Evolutionary conservation across 441 rosid genomes (phyloP), one percentile per base, ranked within the genome.

Genomic region (Gossypium gossypioides): DNA sequence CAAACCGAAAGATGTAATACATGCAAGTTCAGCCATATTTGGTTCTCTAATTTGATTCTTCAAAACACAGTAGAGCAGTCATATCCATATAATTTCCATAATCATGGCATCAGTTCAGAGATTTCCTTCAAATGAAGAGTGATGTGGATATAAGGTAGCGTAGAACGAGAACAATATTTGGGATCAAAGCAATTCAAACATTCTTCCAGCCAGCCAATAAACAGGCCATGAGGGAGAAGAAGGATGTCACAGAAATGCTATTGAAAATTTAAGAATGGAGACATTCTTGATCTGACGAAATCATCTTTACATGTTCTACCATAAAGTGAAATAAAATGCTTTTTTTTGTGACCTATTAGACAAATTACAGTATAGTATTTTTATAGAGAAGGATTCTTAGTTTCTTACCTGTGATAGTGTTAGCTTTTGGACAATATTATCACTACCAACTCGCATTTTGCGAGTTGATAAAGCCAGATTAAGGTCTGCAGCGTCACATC

Each of bases 361-460:
- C 18, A 60, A 59, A 72, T 27, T 44, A 68, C 19, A 18, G 61
- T 54, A 68, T 18, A 10, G 48, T 52, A 9, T 19, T 8, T 37
- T 32, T 62, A 29, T 27, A 34, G 22, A 60, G 40, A 74, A 55
- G 37, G 44, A 57, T 66, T 69, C 82, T 77, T 76, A 91, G 44
- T 57, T 70, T 69, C 82, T 77, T 75, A 91, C 99, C 96, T 96
- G 99, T 13, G 97, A 83, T 73, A 87, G 80, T 1, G 97, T 91
- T 70, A 96, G 84, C 81, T 90, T 91, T 75, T 96, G 98, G 76
- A 90, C 86, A 78, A 96, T 90, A 68, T 76, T 96, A 75, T 96
- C 99, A 72, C 84, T 91, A 59, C 98, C 97, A 80, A 91, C 98
- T 86, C 84, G 90, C 98, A 96, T 96, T 66, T 90, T 96, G 74